Evolutionary conservation across 2,329 filamentous ascomycete species (phyloP).

Genomic region (Arthroderma uncinatum): DNA sequence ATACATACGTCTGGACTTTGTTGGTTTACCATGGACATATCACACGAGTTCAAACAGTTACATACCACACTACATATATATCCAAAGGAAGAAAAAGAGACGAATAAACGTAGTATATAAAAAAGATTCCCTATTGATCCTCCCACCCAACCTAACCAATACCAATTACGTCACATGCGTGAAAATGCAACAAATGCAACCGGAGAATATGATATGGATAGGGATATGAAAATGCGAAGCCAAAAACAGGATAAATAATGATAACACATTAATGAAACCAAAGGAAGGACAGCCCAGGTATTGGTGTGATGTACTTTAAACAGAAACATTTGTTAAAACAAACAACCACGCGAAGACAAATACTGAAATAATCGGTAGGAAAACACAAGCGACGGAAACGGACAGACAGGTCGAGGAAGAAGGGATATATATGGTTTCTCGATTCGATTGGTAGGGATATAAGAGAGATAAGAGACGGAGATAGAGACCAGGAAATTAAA

Average conservation of each 20-base stretch:
- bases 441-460: background rate
- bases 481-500: background rate
- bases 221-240: background rate
- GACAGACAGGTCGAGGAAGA: background rate
- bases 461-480: background rate
- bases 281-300: background rate
- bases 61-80: too few species aligned
- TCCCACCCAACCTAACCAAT: background rate
- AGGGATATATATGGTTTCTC: background rate
- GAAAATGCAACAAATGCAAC: constrained; percentile 6
- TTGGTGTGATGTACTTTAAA: background rate
- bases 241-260: background rate
- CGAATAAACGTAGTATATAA: background rate
- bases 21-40: too few species aligned
- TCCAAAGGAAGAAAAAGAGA: background rate
- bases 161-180: background rate
- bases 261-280: background rate
- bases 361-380: background rate
- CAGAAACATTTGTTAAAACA: background rate
- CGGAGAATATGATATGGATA: background rate
- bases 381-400: background rate
- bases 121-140: background rate
- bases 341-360: too few species aligned
- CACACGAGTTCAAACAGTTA: too few species aligned
- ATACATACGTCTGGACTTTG: too few species aligned